Conservation (phyloP, 2,329 filamentous ascomycete genomes). For the Alternaria sp. region DNA sequence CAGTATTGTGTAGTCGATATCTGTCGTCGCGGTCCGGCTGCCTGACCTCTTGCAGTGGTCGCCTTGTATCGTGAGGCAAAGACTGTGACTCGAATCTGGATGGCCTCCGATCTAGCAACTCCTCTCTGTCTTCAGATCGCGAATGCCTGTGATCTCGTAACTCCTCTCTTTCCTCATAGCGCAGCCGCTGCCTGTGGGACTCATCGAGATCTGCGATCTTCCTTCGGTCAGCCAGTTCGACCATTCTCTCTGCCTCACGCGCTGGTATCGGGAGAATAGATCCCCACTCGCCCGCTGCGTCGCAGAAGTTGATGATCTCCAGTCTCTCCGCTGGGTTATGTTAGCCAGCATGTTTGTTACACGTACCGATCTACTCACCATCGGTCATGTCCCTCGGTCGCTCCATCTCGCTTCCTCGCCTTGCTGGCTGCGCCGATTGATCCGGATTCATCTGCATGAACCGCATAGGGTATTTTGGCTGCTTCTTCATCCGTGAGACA, state of each 20-base stretch:
- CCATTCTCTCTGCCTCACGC: slow-evolving; percentile 23
- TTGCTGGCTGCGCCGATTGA: background rate
- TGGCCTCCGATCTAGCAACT: background rate
- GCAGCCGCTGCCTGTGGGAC: background rate
- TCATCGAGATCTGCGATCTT: slow-evolving; percentile 19
- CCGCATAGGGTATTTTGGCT: slow-evolving; percentile 20
- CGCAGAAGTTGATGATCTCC: slow-evolving; percentile 32
- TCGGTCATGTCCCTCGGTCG: slow-evolving; percentile 16
- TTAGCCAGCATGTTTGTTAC: background rate
- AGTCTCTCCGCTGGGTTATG: slow-evolving; percentile 9
- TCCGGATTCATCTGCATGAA: slow-evolving; percentile 35
- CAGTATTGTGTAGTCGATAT: background rate
- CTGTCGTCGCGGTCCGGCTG: background rate
- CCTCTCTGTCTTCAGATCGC: background rate
- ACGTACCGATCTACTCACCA: slow-evolving; percentile 8
- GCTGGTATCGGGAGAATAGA: slow-evolving; percentile 30
- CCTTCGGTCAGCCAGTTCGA: slow-evolving; percentile 23
- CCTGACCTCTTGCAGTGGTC: background rate
- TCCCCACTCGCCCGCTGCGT: slow-evolving; percentile 37
- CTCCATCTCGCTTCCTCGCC: background rate
- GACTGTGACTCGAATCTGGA: background rate
- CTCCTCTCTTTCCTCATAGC: background rate
- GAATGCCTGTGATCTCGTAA: background rate
- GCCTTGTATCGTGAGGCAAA: background rate
- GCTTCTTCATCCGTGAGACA: slow-evolving; percentile 29